A percentile compares a stretch with the other conserved stretches of the same genome.
These are phyloP conservation scores for Aspergillus eucalypticola DNA, from an alignment of 2,329 filamentous ascomycete genomes.

Conservation along the genomic window DNA sequence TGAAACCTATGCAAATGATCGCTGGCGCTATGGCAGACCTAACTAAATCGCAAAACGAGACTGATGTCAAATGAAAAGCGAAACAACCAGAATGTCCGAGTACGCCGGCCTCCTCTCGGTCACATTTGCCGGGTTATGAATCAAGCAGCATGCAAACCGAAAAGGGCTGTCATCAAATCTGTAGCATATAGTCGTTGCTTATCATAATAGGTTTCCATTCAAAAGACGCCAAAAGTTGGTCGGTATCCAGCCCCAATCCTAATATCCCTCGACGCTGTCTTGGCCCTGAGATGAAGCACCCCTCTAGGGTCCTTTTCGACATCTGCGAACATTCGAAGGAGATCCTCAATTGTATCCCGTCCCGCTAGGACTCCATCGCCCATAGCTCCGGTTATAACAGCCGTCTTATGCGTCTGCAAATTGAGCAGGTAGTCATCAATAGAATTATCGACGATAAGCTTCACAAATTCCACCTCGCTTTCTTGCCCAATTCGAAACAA, in stretches of 20 bases:
- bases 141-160: no score
- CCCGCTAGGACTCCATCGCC: constrained; percentile 21
- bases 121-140: no score
- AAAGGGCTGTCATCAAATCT: no score
- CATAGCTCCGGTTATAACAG: constrained; percentile 27
- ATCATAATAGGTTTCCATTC: not conserved
- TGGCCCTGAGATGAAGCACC: not conserved
- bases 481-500: constrained; percentile 66
- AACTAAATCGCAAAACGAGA: no score
- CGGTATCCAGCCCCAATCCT: not conserved
- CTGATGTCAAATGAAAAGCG: no score
- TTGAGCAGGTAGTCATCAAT: constrained; percentile 60
- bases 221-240: not conserved
- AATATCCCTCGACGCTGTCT: not conserved
- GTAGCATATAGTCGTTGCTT: no score
- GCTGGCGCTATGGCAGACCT: no score
- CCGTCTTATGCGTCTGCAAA: constrained; percentile 58
- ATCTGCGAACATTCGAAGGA: constrained; percentile 31
- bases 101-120: no score
- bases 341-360: constrained; percentile 17
- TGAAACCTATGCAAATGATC: no score
- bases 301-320: constrained; percentile 15
- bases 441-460: constrained; percentile 56
- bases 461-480: constrained; percentile 60
- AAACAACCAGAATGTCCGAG: no score